Evolutionary conservation across 371 early-diverging fungal genomes (phyloP).

Genomic region (Ordospora pajunii): DNA sequence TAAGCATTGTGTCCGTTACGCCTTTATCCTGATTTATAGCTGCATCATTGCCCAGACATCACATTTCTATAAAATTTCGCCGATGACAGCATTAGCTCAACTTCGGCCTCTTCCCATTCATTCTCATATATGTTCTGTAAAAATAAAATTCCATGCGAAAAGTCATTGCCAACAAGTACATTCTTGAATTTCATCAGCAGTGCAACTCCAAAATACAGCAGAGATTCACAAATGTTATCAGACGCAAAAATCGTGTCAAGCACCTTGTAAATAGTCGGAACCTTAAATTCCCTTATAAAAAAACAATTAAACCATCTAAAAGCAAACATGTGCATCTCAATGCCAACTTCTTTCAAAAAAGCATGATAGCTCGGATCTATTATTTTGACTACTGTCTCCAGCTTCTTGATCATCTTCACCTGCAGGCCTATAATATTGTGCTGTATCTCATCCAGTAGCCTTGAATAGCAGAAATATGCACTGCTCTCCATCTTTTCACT

Average conservation of each 20-base stretch:
- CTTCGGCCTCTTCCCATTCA: constrained; percentile 75
- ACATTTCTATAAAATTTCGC: constrained; percentile 22
- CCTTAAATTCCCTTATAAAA: constrained; percentile 80
- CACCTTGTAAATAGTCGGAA: constrained; percentile 76
- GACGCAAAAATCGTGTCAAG: constrained; percentile 80
- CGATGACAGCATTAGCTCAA: constrained; percentile 63
- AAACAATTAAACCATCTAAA: constrained; percentile 98
- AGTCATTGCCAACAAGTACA: constrained; percentile 72
- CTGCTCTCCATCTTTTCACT: constrained; percentile 75
- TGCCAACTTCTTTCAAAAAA: constrained; percentile 69
- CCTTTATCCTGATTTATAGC: too few relatives aligned
- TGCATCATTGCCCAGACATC: background rate
- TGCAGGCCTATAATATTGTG: constrained; percentile 53
- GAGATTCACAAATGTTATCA: constrained; percentile 80
- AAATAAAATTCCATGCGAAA: constrained; percentile 81
- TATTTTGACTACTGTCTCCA: constrained; percentile 20
- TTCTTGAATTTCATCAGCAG: constrained; percentile 82
- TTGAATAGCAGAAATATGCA: constrained; percentile 82
- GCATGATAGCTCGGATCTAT: constrained; percentile 38
- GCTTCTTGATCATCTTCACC: constrained; percentile 5
- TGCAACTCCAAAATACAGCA: constrained; percentile 87
- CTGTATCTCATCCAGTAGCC: constrained; percentile 84
- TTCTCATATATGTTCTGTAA: constrained; percentile 77
- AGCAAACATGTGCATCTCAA: constrained; percentile 90
- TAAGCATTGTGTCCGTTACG: too few relatives aligned